Conservation (phyloP, 805 yeast genomes). For the Hanseniaspora clermontiae region DNA sequence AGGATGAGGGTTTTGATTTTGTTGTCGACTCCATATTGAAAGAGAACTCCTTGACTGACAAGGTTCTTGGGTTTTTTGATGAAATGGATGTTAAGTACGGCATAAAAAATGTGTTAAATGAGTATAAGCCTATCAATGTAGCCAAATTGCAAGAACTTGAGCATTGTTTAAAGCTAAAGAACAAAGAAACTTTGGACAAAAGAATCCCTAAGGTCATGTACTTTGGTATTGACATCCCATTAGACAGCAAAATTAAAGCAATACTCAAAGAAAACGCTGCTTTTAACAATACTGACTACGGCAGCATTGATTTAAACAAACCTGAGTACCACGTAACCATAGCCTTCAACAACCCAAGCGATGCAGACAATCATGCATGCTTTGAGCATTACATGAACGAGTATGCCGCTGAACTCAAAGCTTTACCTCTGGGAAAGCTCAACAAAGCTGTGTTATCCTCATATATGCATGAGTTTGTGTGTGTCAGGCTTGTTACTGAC, state of each 20-base stretch:
- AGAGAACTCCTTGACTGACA: slow-evolving; percentile 38
- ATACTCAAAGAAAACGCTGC: slow-evolving; percentile 56
- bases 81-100: slow-evolving; percentile 34
- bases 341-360: slow-evolving; percentile 14
- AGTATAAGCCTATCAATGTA: slow-evolving; percentile 39
- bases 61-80: slow-evolving; percentile 33
- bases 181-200: slow-evolving; percentile 15
- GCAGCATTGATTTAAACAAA: slow-evolving; percentile 19
- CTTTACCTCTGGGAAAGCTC: background rate
- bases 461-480: slow-evolving; percentile 27
- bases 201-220: slow-evolving; percentile 29
- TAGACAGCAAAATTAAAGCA: slow-evolving; percentile 29
- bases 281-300: slow-evolving; percentile 33
- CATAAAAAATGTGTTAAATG: slow-evolving; percentile 29
- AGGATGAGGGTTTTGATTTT: slow-evolving; percentile 30
- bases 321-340: slow-evolving; percentile 24
- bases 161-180: slow-evolving; percentile 13
- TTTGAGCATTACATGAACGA: background rate
- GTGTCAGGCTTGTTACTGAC: slow-evolving; percentile 37
- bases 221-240: slow-evolving; percentile 32
- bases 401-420: background rate
- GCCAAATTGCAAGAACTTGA: slow-evolving; percentile 19
- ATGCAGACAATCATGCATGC: background rate
- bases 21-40: slow-evolving; percentile 34
- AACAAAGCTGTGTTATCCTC: background rate